A percentile compares a stretch with the other conserved stretches of the same genome.
Evolutionary conservation across 208 protist genomes (phyloP).

Genomic region (Leishmania turanica): DNA sequence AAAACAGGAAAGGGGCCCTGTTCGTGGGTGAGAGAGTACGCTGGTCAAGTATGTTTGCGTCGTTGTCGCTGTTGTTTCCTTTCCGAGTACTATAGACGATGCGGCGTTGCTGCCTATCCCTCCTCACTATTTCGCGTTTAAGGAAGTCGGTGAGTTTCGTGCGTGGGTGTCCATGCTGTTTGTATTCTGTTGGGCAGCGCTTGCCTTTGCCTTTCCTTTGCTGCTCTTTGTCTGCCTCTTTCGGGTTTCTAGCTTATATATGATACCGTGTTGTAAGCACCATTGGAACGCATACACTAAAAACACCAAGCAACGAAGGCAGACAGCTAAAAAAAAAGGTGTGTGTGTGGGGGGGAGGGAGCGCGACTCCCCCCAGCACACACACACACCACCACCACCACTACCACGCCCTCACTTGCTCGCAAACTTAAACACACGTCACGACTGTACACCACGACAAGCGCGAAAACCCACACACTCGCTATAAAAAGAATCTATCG

Average conservation of each 20-base stretch:
- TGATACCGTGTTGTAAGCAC: neutral
- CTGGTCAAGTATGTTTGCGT: neutral
- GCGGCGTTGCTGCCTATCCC: neutral
- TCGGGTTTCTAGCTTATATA: neutral
- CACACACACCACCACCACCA: neutral
- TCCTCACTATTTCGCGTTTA: neutral
- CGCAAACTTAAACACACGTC: neutral
- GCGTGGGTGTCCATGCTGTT: neutral
- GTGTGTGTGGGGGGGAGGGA: no score
- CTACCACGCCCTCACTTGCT: neutral
- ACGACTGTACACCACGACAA: neutral
- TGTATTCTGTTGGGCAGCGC: neutral
- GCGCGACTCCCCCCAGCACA: no score
- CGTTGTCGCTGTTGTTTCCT: neutral
- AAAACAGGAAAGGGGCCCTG: neutral
- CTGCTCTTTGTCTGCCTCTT: neutral
- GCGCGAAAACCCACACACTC: neutral
- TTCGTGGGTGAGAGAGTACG: neutral
- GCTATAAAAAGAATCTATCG: neutral
- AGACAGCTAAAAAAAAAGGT: neutral
- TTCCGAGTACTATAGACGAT: neutral
- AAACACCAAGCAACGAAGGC: neutral
- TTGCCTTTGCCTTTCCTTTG: neutral
- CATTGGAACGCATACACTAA: no score
- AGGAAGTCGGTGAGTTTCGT: neutral